These are phyloP conservation scores for Chloromonas sp. DNA, from an alignment of 163 green algal genomes.

Conservation along the genomic window DNA sequence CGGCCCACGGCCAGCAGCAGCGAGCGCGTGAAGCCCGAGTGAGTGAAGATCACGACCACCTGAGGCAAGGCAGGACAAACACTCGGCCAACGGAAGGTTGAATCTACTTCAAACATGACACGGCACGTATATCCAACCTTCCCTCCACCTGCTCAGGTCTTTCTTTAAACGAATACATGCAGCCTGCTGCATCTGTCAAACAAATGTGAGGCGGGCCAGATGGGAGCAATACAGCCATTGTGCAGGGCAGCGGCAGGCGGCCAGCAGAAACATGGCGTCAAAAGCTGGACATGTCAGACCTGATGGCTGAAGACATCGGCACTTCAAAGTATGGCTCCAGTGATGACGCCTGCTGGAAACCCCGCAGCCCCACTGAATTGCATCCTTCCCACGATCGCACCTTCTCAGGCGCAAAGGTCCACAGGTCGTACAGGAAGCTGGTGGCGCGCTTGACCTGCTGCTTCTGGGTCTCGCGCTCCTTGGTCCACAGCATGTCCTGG, in stretches of 20 bases:
- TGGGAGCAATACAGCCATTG: background rate
- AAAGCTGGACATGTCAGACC: too few species aligned
- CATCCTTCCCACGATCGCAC: background rate
- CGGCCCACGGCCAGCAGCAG: constrained; percentile 49
- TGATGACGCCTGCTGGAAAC: too few species aligned
- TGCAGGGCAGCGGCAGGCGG: background rate
- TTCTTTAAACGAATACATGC: too few species aligned
- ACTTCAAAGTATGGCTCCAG: too few species aligned
- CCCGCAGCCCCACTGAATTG: too few species aligned
- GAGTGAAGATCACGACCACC: constrained; percentile 47
- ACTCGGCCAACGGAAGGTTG: background rate
- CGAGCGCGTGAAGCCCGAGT: constrained; percentile 49
- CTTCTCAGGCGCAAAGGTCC: constrained; percentile 26
- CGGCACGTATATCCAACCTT: background rate
- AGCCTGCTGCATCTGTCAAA: background rate
- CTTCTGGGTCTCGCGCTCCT: constrained; percentile 44
- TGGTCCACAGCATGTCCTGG: constrained; percentile 46
- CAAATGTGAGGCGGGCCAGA: background rate
- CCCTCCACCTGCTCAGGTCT: too few species aligned
- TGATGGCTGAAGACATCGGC: too few species aligned
- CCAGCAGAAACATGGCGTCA: too few species aligned
- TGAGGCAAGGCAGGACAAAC: background rate
- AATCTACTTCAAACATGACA: background rate
- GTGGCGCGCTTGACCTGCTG: constrained; percentile 50
- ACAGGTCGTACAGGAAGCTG: constrained; percentile 49